Percentiles rank a stretch among this genome's conserved stretches.
Conservation (phyloP, 2,329 filamentous ascomycete species). For the Trichophyton schoenleinii region DNA sequence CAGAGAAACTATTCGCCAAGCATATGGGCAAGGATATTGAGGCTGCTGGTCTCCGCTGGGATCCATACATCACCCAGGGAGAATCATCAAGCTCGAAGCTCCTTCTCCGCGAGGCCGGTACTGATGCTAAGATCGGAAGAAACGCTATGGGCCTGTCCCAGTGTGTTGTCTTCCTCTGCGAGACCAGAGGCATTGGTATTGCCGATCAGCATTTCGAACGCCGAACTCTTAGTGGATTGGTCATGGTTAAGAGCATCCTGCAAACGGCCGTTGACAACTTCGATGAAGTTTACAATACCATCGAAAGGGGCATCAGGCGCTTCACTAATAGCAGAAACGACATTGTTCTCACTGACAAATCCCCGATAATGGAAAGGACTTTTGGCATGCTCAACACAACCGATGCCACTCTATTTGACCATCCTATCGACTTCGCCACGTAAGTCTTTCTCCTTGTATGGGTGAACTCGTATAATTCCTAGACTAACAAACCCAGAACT, state of each 20-base stretch:
- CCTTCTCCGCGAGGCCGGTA: conserved; percentile 2
- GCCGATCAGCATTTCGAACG: conserved; percentile 6
- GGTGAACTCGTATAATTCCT: too few relatives aligned
- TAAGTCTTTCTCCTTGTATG: not conserved
- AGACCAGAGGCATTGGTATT: conserved; percentile 6
- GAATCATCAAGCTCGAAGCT: not conserved
- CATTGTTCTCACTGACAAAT: conserved; percentile 4
- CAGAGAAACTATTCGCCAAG: conserved; percentile 6
- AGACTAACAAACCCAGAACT: not conserved
- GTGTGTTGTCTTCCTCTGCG: conserved; percentile 5
- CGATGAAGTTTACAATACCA: conserved; percentile 4
- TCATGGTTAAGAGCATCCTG: conserved; percentile 3
- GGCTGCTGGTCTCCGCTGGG: conserved; percentile 5
- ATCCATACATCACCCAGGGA: conserved; percentile 3
- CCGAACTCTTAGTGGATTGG: conserved; percentile 2
- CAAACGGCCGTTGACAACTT: conserved; percentile 5
- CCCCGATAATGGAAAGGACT: not conserved
- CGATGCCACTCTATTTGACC: not conserved
- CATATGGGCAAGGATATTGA: conserved; percentile 5
- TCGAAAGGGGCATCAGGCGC: conserved; percentile 3
- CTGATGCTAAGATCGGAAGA: conserved; percentile 8
- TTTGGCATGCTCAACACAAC: conserved; percentile 3
- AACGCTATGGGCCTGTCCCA: conserved; percentile 6
- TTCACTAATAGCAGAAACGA: conserved; percentile 5
- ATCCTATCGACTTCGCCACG: conserved; percentile 4